These are phyloP conservation scores for Barnettozyma vustinii DNA, from an alignment of 805 yeast genomes.

Conservation along the genomic window DNA sequence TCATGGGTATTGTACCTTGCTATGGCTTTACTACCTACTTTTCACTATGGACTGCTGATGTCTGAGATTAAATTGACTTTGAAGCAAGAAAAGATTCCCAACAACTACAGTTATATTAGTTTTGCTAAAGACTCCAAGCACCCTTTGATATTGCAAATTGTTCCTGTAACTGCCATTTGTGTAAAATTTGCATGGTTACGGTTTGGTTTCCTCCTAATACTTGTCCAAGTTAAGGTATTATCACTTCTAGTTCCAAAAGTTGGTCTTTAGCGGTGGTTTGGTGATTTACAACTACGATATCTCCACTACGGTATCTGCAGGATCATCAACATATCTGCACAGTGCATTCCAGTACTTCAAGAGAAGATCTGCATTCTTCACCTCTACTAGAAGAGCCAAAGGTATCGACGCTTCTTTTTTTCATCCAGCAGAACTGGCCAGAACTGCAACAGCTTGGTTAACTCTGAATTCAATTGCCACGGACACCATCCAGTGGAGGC, in stretches of 20 bases:
- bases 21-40: too few species aligned
- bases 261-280: constrained; percentile 43
- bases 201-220: constrained; percentile 45
- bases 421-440: constrained; percentile 16
- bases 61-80: constrained; percentile 35
- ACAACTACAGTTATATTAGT: constrained; percentile 30
- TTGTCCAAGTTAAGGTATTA: too few species aligned
- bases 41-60: too few species aligned
- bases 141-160: constrained; percentile 36
- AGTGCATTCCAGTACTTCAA: constrained; percentile 23
- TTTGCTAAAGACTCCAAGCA: constrained; percentile 32
- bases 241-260: constrained; percentile 38
- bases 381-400: constrained; percentile 27
- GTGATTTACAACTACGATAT: constrained; percentile 38
- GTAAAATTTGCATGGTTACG: constrained; percentile 47
- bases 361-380: constrained; percentile 32
- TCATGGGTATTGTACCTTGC: too few species aligned
- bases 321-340: too few species aligned
- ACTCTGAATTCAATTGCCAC: constrained; percentile 34
- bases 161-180: constrained; percentile 27
- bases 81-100: constrained; percentile 33
- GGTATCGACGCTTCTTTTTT: constrained; percentile 19
- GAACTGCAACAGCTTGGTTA: constrained; percentile 28
- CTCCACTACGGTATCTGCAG: too few species aligned
- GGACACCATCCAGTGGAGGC: constrained; percentile 31